Evolutionary conservation across 805 yeast genomes (phyloP), one percentile per base, ranked within the genome.

Genomic region (Candida anglica): DNA sequence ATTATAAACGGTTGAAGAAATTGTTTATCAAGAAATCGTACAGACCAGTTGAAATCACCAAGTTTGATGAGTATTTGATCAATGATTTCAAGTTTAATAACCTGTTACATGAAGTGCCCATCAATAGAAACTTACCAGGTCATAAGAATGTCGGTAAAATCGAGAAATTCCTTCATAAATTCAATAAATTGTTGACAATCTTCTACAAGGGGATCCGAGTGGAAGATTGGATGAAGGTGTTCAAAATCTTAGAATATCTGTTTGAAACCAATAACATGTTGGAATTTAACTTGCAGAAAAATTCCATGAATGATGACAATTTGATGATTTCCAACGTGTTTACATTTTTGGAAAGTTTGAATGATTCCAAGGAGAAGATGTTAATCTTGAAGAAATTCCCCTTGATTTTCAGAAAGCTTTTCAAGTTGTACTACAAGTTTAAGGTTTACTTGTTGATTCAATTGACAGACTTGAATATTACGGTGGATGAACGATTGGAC

Each of bases 191-290:
- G 5, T 69, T 85, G 18, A 63, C 73, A 2, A 71, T 73, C 3
- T 66, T 81, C 20, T 79, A 81, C 50, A 64, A 60, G 18, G 71
- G 76, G 8, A 71, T 82, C 21, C 70, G 77, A 9, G 56, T 77
- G 9, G 75, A 73, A 39, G 95, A 89, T 46, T 91, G 97, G 96
- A 66, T 86, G 33, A 71, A 73, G 36, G 74, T 81, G 3, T 84
- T 76, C 52, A 91, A 86, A 48, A 59, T 80, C 1, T 58, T 91
- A 28, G 96, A 89, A 52, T 63, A 75, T 20, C 81, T 82, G 39
- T 75, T 81, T 17, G 75, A 76, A 15, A 77, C 72, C 30, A 59
- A 75, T 8, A 72, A 81, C 6, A 60, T 87, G 37, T 80, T 83
- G 50, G 65, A 71, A 32, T 73, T 78, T 52, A 73, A 58, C 39